phyloP scores from a whole-genome alignment of 148 eudicot genomes.

The Vaccinium vitisidaea region DNA sequence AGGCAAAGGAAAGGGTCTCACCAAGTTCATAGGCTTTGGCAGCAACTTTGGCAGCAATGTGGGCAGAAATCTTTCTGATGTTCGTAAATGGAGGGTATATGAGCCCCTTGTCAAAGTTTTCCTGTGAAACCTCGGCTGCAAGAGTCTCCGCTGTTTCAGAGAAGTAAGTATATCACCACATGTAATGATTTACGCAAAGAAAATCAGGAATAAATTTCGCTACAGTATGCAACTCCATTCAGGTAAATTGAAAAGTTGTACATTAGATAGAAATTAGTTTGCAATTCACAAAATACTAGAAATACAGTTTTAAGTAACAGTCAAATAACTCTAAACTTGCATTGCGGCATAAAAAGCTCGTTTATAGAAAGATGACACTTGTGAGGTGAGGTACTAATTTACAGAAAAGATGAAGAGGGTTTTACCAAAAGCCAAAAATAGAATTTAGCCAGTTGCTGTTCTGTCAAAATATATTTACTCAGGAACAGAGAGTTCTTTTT shows the following conservation, averaged over 20 bases:
- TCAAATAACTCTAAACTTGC: neutral
- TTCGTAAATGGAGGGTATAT: constrained; percentile 78
- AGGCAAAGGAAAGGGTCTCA: constrained; percentile 23
- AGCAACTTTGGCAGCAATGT: constrained; percentile 92
- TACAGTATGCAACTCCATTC: neutral
- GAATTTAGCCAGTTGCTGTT: neutral
- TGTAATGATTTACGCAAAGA: neutral
- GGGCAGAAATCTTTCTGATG: constrained; percentile 92
- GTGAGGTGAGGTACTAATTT: neutral
- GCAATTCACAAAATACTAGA: neutral
- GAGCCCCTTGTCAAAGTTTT: constrained; percentile 79
- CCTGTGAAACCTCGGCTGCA: constrained; percentile 75
- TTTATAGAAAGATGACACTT: neutral
- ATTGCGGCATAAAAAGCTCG: neutral
- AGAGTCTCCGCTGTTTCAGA: constrained; percentile 80
- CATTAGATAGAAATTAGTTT: neutral
- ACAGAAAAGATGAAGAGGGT: neutral
- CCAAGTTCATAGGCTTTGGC: constrained; percentile 95
- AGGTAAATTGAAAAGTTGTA: constrained; percentile 9
- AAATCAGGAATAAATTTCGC: neutral
- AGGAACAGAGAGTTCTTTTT: neutral
- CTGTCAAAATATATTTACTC: neutral
- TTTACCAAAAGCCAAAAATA: neutral
- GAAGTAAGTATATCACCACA: neutral
- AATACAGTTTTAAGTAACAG: neutral